Evolutionary conservation across 176 grass and related monocot species (phyloP), one percentile per base, ranked within the genome.

Genomic region (Juncus inflexus): DNA sequence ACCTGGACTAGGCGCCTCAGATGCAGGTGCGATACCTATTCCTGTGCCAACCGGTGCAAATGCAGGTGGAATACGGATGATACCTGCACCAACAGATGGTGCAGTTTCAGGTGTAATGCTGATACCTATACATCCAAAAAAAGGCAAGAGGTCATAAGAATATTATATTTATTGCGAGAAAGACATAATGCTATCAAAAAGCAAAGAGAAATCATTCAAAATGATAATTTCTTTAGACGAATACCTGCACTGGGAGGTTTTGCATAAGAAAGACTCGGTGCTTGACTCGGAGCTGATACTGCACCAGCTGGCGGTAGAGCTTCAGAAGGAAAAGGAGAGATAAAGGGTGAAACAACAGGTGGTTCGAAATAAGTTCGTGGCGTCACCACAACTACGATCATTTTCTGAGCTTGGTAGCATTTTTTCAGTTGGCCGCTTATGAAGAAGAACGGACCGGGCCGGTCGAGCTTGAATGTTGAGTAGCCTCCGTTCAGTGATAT

Each of bases 361-460:
- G 16, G 9, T n/a, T 58, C 42, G n/a, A 10, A 47, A 47, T 5
- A 47, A 5, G 43, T 70, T 54, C 74, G 70, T 53, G 49, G 15
- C 5, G 87, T 72, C 81, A 96, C 80, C 7, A 96, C 84, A 59
- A 90, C 59, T 55, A 88, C 40, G 56, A 80, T 78, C 61, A 96
- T 54, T 67, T 96, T 96, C 61, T 88, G 82, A 1, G 81, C 87
- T 38, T 85, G 86, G 35, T 78, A 67, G 79, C 91, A 96, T 43
- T 40, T 51, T 50, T 72, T 69, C 45, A 72, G 52, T 50, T 53
- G 79, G 54, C 84, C 74, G 69, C 87, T 90, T 74, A 90, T 76
- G 81, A 96, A 96, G 82, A 75, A 90, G 74, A 96, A 90, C 9
- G 79, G 54, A 6, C 82, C 91, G 7, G 81, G 70, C 45, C 82